Evolutionary conservation across 1,284 basidiomycete species (phyloP).

Genomic region (Austroboletus novae-zelandiae): DNA sequence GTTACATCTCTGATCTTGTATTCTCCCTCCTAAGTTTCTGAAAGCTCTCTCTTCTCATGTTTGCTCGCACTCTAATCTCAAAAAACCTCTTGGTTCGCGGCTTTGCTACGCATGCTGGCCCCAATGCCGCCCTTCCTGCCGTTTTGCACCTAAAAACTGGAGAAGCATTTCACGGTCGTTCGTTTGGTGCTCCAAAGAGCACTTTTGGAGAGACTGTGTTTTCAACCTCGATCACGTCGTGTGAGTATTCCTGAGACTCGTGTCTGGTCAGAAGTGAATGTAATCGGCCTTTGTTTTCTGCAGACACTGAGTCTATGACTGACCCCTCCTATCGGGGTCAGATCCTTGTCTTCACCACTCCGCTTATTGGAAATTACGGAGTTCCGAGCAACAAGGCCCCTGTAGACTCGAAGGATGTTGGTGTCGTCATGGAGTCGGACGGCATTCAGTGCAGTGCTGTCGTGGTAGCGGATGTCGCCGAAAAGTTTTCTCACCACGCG

Average conservation of each 20-base stretch:
- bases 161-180: constrained; percentile 85
- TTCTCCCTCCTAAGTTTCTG: constrained; percentile 71
- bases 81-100: constrained; percentile 52
- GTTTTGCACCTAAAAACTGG: constrained; percentile 92
- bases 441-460: constrained; percentile 91
- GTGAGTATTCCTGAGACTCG: constrained; percentile 47
- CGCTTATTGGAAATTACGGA: constrained; percentile 98
- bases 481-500: constrained; percentile 92
- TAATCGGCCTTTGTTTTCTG: not conserved
- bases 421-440: constrained; percentile 88
- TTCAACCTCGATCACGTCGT: constrained; percentile 97
- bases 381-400: constrained; percentile 84
- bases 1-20: constrained; percentile 84
- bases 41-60: constrained; percentile 44
- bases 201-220: constrained; percentile 98
- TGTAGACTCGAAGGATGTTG: constrained; percentile 78
- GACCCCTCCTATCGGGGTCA: constrained; percentile 98
- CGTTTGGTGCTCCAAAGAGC: constrained; percentile 88
- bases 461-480: constrained; percentile 92
- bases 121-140: constrained; percentile 63
- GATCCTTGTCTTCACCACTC: constrained; percentile 97
- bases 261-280: not conserved
- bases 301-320: constrained; percentile 99
- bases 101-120: constrained; percentile 62
- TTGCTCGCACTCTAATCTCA: constrained; percentile 52